A percentile compares a stretch with the other conserved stretches of the same genome.
Conservation (phyloP, 169 alveolate genomes). For the Eimeria falciformis region DNA sequence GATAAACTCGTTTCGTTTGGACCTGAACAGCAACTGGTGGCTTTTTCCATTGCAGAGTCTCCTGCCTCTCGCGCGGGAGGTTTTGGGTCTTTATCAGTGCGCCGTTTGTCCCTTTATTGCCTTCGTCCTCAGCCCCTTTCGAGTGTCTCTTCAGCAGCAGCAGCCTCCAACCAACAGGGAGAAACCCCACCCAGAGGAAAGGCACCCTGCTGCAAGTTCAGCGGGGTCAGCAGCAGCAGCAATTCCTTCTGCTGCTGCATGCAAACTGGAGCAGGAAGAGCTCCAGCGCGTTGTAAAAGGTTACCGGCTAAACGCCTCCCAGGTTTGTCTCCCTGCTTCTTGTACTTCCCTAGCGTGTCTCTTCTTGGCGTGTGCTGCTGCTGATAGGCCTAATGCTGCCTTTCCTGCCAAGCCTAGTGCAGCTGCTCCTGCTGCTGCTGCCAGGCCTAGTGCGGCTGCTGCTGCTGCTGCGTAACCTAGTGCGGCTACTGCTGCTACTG, state of each 20-base stretch:
- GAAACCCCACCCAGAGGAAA: too few species aligned
- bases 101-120: not conserved
- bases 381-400: not conserved
- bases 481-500: not conserved
- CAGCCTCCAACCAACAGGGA: not conserved
- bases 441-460: not conserved
- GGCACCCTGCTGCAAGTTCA: too few species aligned
- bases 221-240: too few species aligned
- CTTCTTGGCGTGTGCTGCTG: not conserved
- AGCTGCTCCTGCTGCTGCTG: not conserved
- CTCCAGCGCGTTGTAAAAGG: not conserved
- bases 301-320: constrained; percentile 8
- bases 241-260: too few species aligned
- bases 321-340: not conserved
- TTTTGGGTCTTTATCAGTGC: constrained; percentile 18
- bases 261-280: not conserved
- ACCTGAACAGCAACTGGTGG: constrained; percentile 27
- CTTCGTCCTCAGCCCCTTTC: not conserved
- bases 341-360: not conserved
- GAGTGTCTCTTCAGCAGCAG: not conserved
- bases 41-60: constrained; percentile 17
- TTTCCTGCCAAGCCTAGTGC: not conserved
- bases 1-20: constrained; percentile 20
- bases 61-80: constrained; percentile 12
- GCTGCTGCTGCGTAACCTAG: not conserved